Evolutionary conservation across 75 land plant species (phyloP).

Genomic region (Cupressus sempervirens): DNA sequence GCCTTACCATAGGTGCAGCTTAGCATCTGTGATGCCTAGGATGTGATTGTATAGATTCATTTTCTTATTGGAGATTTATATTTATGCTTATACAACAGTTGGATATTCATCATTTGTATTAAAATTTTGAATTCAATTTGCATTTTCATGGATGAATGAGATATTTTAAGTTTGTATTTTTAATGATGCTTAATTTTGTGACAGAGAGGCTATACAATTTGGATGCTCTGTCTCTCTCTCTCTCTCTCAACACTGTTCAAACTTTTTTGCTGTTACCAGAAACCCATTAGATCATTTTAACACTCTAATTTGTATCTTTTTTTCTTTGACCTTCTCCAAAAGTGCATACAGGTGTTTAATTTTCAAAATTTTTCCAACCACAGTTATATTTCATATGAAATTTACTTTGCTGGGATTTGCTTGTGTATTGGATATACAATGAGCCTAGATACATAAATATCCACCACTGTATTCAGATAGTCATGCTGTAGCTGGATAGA

Average conservation of each 20-base stretch:
- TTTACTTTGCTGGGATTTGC: neutral
- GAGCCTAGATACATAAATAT: too few species aligned
- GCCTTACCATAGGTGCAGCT: neutral
- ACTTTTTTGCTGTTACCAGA: neutral
- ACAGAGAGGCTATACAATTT: too few species aligned
- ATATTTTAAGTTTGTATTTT: neutral
- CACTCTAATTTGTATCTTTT: neutral
- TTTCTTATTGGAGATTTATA: neutral
- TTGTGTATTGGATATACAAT: too few species aligned
- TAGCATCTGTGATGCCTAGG: neutral
- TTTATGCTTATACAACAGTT: neutral
- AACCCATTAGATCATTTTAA: neutral
- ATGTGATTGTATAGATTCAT: neutral
- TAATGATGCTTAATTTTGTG: too few species aligned
- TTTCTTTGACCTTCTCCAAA: neutral
- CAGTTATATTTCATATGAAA: neutral
- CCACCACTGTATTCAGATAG: too few species aligned
- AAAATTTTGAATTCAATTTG: neutral
- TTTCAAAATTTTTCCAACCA: neutral
- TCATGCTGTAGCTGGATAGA: too few species aligned
- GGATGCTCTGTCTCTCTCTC: neutral
- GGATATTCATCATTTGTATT: neutral
- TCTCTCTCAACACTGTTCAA: neutral
- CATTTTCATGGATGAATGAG: neutral
- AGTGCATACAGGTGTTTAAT: neutral